Evolutionary conservation across 768 basidiomycete species (phyloP), one percentile per base, ranked within the genome.

Genomic region (Tricholomella constricta): DNA sequence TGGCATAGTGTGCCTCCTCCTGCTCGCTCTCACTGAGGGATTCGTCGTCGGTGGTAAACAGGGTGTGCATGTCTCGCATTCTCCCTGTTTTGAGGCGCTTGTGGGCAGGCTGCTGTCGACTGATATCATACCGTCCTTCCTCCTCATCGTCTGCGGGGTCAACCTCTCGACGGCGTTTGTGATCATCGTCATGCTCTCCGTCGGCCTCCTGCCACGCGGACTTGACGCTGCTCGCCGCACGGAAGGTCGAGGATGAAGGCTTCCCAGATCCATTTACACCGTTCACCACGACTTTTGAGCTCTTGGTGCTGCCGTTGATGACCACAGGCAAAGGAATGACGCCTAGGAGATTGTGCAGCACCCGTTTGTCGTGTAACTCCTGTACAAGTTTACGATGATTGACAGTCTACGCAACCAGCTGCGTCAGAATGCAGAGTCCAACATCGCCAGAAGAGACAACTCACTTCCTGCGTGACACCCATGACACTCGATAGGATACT

Each of bases 401-500:
- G 47, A 91, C 80, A 1, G 85, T 89, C 89, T 92, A 61, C 3
- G 22, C 15, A 32, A 22, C 7, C 46, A 47, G 25, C 42, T 52
- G 20, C 49, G 41, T 48, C 42, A 49, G 32, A 46, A 54, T 4
- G 25, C 26, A 40, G 12, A 46, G 4, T n/a, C 4, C 8, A 42
- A 46, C 1, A 45, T 46, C 51, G 20, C 25, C 6, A 14, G 36
- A 14, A 32, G 25, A 15, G 52, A 45, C 49, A 59, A 59, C 78
- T 57, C 55, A 90, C 93, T 80, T 94, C 89, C 65, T 88, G 85
- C 2, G 91, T 89, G 6, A 96, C 80, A 9, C 89, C 87, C 74
- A 96, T 78, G 26, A 97, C 81, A 27, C 80, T 86, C 2, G 85
- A 82, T 38, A 97, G 66, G 48, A 96, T 87, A 62, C 89, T 92